phyloP scores from a whole-genome alignment of 371 early-diverging fungal species.

The Apophysomyces sp. region DNA sequence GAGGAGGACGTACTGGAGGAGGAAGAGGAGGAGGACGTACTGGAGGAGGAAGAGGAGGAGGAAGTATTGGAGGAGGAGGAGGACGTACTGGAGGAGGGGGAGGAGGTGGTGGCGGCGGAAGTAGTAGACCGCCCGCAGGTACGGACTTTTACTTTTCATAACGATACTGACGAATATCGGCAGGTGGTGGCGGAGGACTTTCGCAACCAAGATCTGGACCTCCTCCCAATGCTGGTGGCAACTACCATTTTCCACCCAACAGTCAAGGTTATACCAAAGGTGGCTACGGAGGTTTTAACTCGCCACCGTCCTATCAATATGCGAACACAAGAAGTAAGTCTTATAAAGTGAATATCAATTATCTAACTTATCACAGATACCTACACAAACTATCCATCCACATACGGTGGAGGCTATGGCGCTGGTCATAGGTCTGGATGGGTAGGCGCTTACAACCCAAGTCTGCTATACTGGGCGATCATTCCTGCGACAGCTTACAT shows the following conservation, averaged over 20 bases:
- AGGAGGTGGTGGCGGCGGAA: constrained; percentile 10
- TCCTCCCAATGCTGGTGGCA: constrained; percentile 15
- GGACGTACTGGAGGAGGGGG: constrained; percentile 15
- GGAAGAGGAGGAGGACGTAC: constrained; percentile 8
- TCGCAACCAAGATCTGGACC: constrained; percentile 17
- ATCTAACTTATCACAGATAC: constrained; percentile 18
- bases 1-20: constrained; percentile 6
- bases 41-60: constrained; percentile 16
- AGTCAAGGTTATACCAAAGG: constrained; percentile 27
- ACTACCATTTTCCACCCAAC: constrained; percentile 18
- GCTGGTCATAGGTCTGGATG: constrained; percentile 30
- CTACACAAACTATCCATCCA: constrained; percentile 35
- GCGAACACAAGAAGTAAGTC: constrained; percentile 28
- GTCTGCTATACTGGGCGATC: constrained; percentile 35
- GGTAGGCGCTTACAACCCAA: constrained; percentile 39
- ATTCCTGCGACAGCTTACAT: constrained; percentile 33
- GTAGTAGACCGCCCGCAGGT: constrained; percentile 4
- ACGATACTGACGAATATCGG: neutral
- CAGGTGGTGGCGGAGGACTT: neutral
- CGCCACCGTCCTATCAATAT: constrained; percentile 17
- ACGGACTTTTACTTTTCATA: neutral
- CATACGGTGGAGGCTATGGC: constrained; percentile 39
- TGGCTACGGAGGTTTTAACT: constrained; percentile 31
- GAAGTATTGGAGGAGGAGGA: constrained; percentile 16
- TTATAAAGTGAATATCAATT: too few species aligned